Conservation (phyloP, 2,329 filamentous ascomycete species). For the Didymella segeticola region DNA sequence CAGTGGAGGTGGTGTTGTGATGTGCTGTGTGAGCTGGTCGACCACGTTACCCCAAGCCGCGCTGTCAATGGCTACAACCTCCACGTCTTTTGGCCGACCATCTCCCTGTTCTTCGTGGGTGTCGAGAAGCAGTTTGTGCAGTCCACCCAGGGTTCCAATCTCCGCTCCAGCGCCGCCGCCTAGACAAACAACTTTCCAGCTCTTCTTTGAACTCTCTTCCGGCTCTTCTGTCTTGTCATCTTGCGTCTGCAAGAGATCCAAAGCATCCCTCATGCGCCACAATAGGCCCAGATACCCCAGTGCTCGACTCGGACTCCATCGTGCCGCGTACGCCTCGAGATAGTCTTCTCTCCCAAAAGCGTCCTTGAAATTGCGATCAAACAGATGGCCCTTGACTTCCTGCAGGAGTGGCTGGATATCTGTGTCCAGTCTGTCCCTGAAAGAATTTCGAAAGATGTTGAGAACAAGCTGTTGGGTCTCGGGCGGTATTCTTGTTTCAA, state of each 20-base stretch:
- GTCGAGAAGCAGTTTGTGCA: conserved; percentile 50
- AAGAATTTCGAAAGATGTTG: conserved; percentile 73
- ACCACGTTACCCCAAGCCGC: conserved; percentile 77
- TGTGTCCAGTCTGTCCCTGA: conserved; percentile 55
- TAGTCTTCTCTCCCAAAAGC: conserved; percentile 78
- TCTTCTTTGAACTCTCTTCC: conserved; percentile 2
- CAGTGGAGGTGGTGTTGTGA: conserved; percentile 59
- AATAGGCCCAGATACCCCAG: conserved; percentile 78
- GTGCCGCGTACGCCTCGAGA: conserved; percentile 81
- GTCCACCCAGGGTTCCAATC: conserved; percentile 68
- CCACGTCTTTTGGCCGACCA: conserved; percentile 11
- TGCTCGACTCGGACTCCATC: conserved; percentile 89
- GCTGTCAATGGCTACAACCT: conserved; percentile 76
- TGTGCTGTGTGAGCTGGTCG: conserved; percentile 61
- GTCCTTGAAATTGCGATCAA: conserved; percentile 78
- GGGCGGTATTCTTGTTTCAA: conserved; percentile 49
- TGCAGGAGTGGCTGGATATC: conserved; percentile 68
- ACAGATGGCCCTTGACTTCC: conserved; percentile 84
- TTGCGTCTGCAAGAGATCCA: background rate
- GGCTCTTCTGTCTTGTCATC: background rate
- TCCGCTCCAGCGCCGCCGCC: conserved; percentile 72
- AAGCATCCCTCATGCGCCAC: conserved; percentile 41
- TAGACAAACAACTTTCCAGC: conserved; percentile 60
- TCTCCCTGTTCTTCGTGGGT: conserved; percentile 3
- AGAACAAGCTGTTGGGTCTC: conserved; percentile 73